Evolutionary conservation across 2,329 filamentous ascomycete genomes (phyloP), one percentile per base, ranked within the genome.

Genomic region (Aspergillus carbonarius): DNA sequence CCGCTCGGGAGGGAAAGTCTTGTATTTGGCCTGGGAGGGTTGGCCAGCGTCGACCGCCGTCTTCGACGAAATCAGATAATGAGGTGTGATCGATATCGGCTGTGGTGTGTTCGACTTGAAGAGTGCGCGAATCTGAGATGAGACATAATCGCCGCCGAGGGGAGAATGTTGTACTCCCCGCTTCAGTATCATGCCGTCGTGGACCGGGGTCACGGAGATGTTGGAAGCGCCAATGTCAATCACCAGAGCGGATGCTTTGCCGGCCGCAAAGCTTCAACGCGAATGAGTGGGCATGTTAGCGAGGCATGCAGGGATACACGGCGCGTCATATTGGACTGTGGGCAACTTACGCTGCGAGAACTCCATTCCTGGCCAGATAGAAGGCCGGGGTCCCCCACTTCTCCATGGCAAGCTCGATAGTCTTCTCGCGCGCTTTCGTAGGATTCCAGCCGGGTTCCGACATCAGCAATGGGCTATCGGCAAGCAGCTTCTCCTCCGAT

Each of bases 401-500:
- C 82, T 99, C 95, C 88, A 99, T 97, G 60, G 92, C 92, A 63
- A 98, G 87, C 79, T 99, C 95, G 69, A 97, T 93, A 40, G 89
- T 88, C 84, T 95, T 96, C 79, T 99, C 95, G 60, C 96, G 85
- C 60, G 90, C 86, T 80, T 97, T 97, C 44, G 85, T 77, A 25
- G 87, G 84, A 77, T 96, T 98, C 93, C 93, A 98, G 10, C 91
- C 90, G 13, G 93, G 90, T 77, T 99, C 95, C 0, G 92, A 96
- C 85, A 99, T 89, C 59, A 99, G 82, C 60, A 99, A 80, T 7
- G 95, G 96, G 75, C 91, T 95, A 75, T 98, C 95, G 51, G 89
- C 86, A 62, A 99, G 82, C 7, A 91, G 86, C 77, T 92, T 95
- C 74, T 96, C 83, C 58, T 85, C 83, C 40, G 82, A 68, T 42